Conservation (phyloP, 1,139 yeast genomes). For the Pneumocystis oryctolagi region DNA sequence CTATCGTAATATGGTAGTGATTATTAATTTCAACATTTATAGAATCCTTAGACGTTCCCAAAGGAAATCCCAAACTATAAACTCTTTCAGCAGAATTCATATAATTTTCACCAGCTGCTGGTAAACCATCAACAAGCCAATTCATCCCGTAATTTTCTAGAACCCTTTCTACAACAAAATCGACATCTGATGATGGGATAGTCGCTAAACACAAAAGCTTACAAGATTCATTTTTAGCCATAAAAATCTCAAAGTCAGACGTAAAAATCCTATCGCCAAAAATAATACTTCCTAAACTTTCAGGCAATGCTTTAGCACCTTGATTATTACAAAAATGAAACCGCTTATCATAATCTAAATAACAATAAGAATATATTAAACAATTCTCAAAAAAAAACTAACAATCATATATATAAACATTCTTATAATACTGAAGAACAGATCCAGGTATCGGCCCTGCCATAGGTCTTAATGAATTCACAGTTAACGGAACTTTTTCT, state of each 20-base stretch:
- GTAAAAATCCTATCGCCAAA: conserved; percentile 93
- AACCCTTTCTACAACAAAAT: conserved; percentile 62
- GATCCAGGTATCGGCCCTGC: background rate
- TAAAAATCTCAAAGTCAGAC: conserved; percentile 69
- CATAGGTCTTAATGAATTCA: conserved; percentile 75
- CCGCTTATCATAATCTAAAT: conserved; percentile 62
- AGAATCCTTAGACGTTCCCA: conserved; percentile 29
- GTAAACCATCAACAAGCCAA: conserved; percentile 91
- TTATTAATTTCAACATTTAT: conserved; percentile 42
- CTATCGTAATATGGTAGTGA: conserved; percentile 64
- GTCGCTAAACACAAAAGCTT: conserved; percentile 41
- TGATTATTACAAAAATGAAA: conserved; percentile 61
- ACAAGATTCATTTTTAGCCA: conserved; percentile 63
- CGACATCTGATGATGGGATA: conserved; percentile 52
- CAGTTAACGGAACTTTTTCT: conserved; percentile 60
- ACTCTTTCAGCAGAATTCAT: conserved; percentile 30
- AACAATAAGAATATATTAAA: conserved; percentile 22
- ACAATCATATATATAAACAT: conserved; percentile 29
- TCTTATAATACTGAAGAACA: background rate
- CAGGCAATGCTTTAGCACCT: conserved; percentile 56
- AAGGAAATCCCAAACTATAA: conserved; percentile 40
- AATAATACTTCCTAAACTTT: conserved; percentile 78
- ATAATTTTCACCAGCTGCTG: conserved; percentile 60
- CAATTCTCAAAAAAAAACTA: conserved; percentile 16
- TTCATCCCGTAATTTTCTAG: conserved; percentile 73